Base-by-base conservation (phyloP, 2,329 filamentous ascomycete species). In the Microdochium bolleyi region DNA sequence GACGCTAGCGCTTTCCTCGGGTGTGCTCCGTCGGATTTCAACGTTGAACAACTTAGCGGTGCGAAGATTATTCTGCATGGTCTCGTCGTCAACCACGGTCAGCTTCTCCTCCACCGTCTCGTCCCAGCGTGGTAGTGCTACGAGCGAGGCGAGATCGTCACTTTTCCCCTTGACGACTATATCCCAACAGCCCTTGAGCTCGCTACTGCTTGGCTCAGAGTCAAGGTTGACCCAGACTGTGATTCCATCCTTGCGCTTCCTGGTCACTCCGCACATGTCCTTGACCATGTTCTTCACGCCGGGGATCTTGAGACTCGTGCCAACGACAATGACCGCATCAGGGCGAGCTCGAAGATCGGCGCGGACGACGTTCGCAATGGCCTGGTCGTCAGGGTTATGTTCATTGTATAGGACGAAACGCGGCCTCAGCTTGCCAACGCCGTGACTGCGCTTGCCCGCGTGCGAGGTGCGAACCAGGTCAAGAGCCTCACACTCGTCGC, bases 321-420 rank as follows among this genome's bases (percentile, higher is more conserved):
- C 94, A 9, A 96, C 94, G 25, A 99, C 94, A 59, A 99, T 84
- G 24, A 99, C 81, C 19, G 92, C 92, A 67, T 97, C 94, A 0
- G 94, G 92, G 37, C 91, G 81, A 44, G 86, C 82, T 55, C 90
- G 87, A 54, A 97, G 74, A 66, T 99, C 94, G 3, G 92, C 86
- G 58, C 84, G 84, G 51, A 92, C 90, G 41, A 96, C 92, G 22
- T 89, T 89, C 46, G 92, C 92, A 66, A 99, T 99, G 14, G 94
- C 92, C 61, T 96, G 92, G 60, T 94, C 90, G 59, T 99, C 94
- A 0, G 94, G 94, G 65, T 97, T 96, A 67, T 89, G 87, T 68
- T 99, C 94, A 66, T 97, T 96, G 74, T 99, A 99, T 10, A 99
- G 79, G 3, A 97, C 92, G 74, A 99, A 96, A 53, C 94, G 83